Evolutionary conservation across 768 basidiomycete genomes (phyloP), one percentile per base, ranked within the genome.

Genomic region (Pulveroboletus sp.): DNA sequence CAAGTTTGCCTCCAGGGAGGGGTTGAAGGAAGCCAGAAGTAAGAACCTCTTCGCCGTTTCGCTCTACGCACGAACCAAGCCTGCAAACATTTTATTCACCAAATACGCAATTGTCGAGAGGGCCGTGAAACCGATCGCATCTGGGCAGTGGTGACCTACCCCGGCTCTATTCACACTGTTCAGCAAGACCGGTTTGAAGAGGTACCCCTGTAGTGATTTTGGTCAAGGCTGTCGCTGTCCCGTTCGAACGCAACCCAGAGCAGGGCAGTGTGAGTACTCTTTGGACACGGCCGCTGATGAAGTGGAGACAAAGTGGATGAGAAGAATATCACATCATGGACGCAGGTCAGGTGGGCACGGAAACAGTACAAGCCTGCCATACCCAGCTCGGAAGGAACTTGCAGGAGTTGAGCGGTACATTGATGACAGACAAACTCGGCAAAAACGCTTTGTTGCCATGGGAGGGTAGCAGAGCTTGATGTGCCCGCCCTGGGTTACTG

Each of bases 321-420:
- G 56, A 66, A 47, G 64, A 63, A 9, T 50, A 48, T 43, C 63
- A 68, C 52, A 60, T 66, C 46, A 59, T 55, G 15, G 38, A 45
- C 21, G 31, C 31, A 40, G 39, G 24, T 0, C 38, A 54, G 45
- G 15, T 50, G 8, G 55, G 63, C 8, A 52, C 21, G 21, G 58
- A n/a, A 48, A 58, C 57, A 39, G 47, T 40, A 17, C 54, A 49
- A 40, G 65, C 66, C 33, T 43, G 52, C 31, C 59, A 69, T 38
- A 47, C 45, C 11, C 59, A 62, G 51, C 51, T 64, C 9, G 65
- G 65, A 1, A 56, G 49, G 47, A 60, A 60, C 28, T 50, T 70
- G 54, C 70, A 65, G 58, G 49, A 58, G 28, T 61, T 71, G 50
- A 68, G 64, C 49, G 64, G 69, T 55, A 46, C 57, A 21, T 42